These are phyloP conservation scores for Tuber umbilicatum DNA, from an alignment of 495 filamentous ascomycete genomes.

Conservation along the genomic window DNA sequence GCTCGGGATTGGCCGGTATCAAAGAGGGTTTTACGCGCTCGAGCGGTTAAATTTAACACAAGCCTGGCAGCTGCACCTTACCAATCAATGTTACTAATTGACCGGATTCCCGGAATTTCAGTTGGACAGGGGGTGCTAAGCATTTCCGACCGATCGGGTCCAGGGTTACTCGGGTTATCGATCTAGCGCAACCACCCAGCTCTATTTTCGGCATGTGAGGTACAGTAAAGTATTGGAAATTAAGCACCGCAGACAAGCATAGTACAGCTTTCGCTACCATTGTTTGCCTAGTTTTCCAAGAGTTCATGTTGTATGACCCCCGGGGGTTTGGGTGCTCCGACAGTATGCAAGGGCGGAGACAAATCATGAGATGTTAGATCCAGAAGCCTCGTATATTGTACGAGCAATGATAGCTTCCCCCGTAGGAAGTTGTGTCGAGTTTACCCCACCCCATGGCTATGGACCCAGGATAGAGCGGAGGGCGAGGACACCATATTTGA, in stretches of 20 bases:
- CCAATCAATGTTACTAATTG: too few relatives aligned
- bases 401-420: background rate
- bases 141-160: background rate
- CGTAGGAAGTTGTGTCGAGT: background rate
- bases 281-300: background rate
- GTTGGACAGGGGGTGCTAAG: background rate
- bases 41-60: too few relatives aligned
- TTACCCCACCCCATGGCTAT: background rate
- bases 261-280: background rate
- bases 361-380: background rate
- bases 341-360: background rate
- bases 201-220: background rate
- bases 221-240: background rate
- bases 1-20: too few relatives aligned
- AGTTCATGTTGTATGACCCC: background rate
- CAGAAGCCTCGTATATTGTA: background rate
- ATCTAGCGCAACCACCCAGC: background rate
- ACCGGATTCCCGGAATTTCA: background rate
- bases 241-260: background rate
- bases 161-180: background rate
- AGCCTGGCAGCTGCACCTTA: too few relatives aligned
- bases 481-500: background rate
- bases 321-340: background rate
- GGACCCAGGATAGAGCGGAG: background rate
- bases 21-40: too few relatives aligned